Percentiles rank a stretch among this genome's conserved stretches.
These are phyloP conservation scores for Thecaphora thlaspeos DNA, from an alignment of 1,284 basidiomycete genomes.

Conservation along the genomic window DNA sequence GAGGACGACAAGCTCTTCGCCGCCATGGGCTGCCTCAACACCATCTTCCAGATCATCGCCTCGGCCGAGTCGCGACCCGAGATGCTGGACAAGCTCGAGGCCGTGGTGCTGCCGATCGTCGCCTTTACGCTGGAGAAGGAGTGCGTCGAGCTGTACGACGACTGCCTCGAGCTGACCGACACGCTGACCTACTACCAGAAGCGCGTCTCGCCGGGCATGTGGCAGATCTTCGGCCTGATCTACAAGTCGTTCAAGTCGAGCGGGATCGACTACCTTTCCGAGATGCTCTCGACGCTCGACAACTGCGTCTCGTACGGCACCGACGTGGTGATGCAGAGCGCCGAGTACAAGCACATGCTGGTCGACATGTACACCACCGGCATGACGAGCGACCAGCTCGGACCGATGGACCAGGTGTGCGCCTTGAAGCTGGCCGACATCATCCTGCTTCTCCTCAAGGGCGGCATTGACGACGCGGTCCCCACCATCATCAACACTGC, in stretches of 20 bases:
- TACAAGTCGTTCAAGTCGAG: slow-evolving; percentile 81
- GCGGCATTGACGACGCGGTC: slow-evolving; percentile 63
- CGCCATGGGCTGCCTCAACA: slow-evolving; percentile 73
- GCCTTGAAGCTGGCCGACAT: slow-evolving; percentile 84
- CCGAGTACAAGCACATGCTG: slow-evolving; percentile 77
- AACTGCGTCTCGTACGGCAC: slow-evolving; percentile 85
- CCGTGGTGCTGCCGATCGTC: slow-evolving; percentile 76
- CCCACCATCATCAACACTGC: slow-evolving; percentile 38
- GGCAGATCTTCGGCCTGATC: slow-evolving; percentile 79
- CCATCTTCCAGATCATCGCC: slow-evolving; percentile 62
- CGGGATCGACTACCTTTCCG: slow-evolving; percentile 74
- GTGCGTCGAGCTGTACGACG: slow-evolving; percentile 71
- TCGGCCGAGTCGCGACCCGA: slow-evolving; percentile 74
- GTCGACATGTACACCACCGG: slow-evolving; percentile 80
- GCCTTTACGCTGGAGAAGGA: slow-evolving; percentile 66
- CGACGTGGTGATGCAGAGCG: slow-evolving; percentile 70
- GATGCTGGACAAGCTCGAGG: slow-evolving; percentile 76
- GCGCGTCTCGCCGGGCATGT: slow-evolving; percentile 75
- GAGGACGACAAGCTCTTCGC: slow-evolving; percentile 58
- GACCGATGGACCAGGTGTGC: slow-evolving; percentile 68
- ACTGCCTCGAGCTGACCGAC: slow-evolving; percentile 83
- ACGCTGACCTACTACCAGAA: slow-evolving; percentile 79
- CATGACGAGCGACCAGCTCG: slow-evolving; percentile 71
- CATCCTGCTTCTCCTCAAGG: slow-evolving; percentile 74
- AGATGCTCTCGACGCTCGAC: slow-evolving; percentile 84